Evolutionary conservation across 2,329 filamentous ascomycete species (phyloP).

Genomic region (Coniochaeta hoffmannii): DNA sequence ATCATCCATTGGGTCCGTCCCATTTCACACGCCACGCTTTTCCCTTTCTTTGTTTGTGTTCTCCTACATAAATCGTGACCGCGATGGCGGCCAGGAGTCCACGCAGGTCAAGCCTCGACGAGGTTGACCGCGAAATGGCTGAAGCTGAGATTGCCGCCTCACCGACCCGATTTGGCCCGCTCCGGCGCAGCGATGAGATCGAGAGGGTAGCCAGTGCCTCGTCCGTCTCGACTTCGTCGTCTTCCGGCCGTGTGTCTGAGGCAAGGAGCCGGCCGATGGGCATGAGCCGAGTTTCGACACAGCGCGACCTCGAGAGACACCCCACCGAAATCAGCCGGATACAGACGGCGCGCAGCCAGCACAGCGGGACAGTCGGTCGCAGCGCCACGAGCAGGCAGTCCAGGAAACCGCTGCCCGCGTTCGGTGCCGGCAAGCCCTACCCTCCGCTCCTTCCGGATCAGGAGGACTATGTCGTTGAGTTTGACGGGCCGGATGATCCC

Average conservation of each 20-base stretch:
- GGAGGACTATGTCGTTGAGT: slow-evolving; percentile 78
- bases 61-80: slow-evolving; percentile 20
- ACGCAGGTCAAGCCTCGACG: slow-evolving; percentile 39
- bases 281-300: slow-evolving; percentile 57
- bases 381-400: slow-evolving; percentile 33
- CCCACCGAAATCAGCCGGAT: slow-evolving; percentile 65
- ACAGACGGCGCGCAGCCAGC: slow-evolving; percentile 62
- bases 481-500: slow-evolving; percentile 76
- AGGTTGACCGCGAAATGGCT: slow-evolving; percentile 45
- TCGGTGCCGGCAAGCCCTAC: slow-evolving; percentile 68
- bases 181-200: slow-evolving; percentile 44
- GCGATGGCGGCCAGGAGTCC: background rate
- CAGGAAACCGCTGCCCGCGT: slow-evolving; percentile 54
- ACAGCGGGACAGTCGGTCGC: slow-evolving; percentile 63
- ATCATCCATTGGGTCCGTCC: background rate
- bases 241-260: slow-evolving; percentile 30
- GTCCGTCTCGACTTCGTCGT: slow-evolving; percentile 41
- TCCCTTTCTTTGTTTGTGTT: background rate
- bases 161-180: slow-evolving; percentile 16
- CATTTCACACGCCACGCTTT: background rate
- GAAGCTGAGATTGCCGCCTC: slow-evolving; percentile 47
- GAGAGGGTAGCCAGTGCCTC: slow-evolving; percentile 51
- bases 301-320: slow-evolving; percentile 61
- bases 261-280: slow-evolving; percentile 29
- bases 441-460: slow-evolving; percentile 61